phyloP scores from a whole-genome alignment of 192 early-diverging fungal genomes.

The Coemansia sp. region DNA sequence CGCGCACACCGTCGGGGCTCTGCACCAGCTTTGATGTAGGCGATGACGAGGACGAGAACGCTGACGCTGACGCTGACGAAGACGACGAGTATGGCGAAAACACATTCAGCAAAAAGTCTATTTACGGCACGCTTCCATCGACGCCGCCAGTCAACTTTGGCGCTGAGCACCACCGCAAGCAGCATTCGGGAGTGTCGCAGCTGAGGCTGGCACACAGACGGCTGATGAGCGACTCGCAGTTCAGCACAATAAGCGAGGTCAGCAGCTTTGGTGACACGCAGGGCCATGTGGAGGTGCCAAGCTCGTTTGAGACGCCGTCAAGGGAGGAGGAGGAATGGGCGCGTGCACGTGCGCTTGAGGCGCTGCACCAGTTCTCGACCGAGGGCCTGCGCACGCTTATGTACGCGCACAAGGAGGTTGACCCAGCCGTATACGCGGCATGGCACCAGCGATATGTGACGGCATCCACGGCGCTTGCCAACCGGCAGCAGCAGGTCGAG shows the following conservation, averaged over 20 bases:
- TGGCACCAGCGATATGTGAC: slow-evolving; percentile 69
- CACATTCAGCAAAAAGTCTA: neutral
- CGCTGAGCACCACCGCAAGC: slow-evolving; percentile 9
- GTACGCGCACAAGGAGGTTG: slow-evolving; percentile 68
- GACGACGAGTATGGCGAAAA: slow-evolving; percentile 2
- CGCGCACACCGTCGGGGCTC: slow-evolving; percentile 5
- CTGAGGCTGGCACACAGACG: slow-evolving; percentile 20
- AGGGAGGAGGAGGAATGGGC: slow-evolving; percentile 65
- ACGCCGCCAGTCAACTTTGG: neutral
- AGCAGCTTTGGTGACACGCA: slow-evolving; percentile 46
- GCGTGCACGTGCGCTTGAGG: slow-evolving; percentile 60
- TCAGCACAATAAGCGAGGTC: slow-evolving; percentile 32
- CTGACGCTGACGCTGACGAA: neutral
- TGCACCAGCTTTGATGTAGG: neutral
- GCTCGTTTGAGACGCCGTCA: slow-evolving; percentile 30
- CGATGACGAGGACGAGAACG: neutral
- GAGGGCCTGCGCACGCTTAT: slow-evolving; percentile 83
- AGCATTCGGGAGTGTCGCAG: neutral
- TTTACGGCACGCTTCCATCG: neutral
- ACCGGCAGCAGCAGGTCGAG: slow-evolving; percentile 64
- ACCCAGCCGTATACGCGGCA: slow-evolving; percentile 61
- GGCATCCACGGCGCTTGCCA: slow-evolving; percentile 66
- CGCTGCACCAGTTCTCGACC: slow-evolving; percentile 69
- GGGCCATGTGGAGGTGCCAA: slow-evolving; percentile 31
- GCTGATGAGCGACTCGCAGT: slow-evolving; percentile 47